phyloP scores from a whole-genome alignment of 768 basidiomycete species.

The Lactifluus subvellereus region DNA sequence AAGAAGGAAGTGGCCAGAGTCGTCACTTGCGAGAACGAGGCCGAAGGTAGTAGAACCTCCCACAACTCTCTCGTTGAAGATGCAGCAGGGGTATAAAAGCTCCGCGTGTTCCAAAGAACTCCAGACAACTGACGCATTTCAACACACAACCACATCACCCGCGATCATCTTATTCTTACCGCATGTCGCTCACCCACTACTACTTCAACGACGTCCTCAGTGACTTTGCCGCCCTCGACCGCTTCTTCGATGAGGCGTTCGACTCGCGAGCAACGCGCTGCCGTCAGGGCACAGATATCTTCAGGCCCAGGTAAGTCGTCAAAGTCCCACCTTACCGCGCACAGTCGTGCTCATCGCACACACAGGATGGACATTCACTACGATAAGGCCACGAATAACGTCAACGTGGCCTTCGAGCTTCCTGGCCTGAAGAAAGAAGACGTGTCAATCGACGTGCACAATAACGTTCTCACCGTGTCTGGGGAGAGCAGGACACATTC shows the following conservation, averaged over 20 bases:
- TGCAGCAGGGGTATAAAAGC: constrained; percentile 1
- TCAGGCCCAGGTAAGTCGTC: constrained; percentile 5
- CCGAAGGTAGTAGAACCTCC: not conserved
- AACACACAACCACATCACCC: not conserved
- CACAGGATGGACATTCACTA: constrained; percentile 48
- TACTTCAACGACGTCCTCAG: not conserved
- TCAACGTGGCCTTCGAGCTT: constrained; percentile 52
- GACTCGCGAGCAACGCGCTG: not conserved
- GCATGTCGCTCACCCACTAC: constrained; percentile 1
- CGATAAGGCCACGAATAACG: constrained; percentile 38
- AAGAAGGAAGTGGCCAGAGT: constrained; percentile 1
- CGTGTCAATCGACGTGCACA: constrained; percentile 45
- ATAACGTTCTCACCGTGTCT: constrained; percentile 44
- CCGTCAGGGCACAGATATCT: not conserved
- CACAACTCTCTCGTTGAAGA: not conserved
- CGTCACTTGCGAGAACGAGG: not conserved
- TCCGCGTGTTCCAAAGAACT: too few species aligned
- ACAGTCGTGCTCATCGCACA: not conserved
- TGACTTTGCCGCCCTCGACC: not conserved
- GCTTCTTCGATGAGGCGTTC: constrained; percentile 8
- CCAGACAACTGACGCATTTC: not conserved
- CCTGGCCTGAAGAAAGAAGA: constrained; percentile 49
- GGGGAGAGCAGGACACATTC: constrained; percentile 38
- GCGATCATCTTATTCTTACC: not conserved
- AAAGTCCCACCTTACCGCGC: not conserved